phyloP scores from a whole-genome alignment of 352 stramenopile genomes.

The Globisporangium spiculum region DNA sequence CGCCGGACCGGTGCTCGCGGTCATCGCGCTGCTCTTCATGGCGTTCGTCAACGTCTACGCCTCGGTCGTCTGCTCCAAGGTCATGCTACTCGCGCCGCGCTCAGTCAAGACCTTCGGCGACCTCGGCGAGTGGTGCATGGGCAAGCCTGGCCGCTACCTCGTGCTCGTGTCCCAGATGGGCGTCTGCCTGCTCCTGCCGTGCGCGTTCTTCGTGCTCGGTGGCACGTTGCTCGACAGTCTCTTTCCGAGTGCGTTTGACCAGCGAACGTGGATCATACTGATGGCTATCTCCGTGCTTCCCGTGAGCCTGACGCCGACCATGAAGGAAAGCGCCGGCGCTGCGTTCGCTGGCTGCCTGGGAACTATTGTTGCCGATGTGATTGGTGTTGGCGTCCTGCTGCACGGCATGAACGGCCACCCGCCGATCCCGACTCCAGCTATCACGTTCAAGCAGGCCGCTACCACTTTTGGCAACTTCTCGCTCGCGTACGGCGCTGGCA shows the following conservation, averaged over 20 bases:
- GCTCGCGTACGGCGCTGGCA: conserved; percentile 47
- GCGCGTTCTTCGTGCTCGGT: conserved; percentile 49
- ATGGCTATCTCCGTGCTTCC: conserved; percentile 46
- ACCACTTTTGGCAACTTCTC: conserved; percentile 50
- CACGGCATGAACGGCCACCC: conserved; percentile 44
- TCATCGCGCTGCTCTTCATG: conserved; percentile 39
- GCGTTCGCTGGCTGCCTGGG: conserved; percentile 45
- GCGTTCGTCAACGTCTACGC: conserved; percentile 55
- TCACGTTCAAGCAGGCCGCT: conserved; percentile 41
- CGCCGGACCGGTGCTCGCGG: conserved; percentile 28
- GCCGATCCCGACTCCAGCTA: conserved; percentile 30
- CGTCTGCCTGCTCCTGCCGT: conserved; percentile 37
- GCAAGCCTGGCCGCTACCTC: conserved; percentile 20
- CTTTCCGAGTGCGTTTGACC: conserved; percentile 41
- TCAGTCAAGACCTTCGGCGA: conserved; percentile 21
- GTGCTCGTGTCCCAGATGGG: conserved; percentile 36
- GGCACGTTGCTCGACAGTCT: conserved; percentile 38
- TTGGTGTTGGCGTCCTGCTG: conserved; percentile 35
- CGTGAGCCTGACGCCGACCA: conserved; percentile 40
- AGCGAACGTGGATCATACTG: conserved; percentile 43
- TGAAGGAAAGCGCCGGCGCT: conserved; percentile 44
- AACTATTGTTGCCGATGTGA: conserved; percentile 46
- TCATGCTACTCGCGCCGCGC: conserved; percentile 38
- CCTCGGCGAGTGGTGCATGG: no score
- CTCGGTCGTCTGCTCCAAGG: conserved; percentile 41